Evolutionary conservation across 495 filamentous ascomycete species (phyloP).

Genomic region (Penicillium macrosclerotiorum): DNA sequence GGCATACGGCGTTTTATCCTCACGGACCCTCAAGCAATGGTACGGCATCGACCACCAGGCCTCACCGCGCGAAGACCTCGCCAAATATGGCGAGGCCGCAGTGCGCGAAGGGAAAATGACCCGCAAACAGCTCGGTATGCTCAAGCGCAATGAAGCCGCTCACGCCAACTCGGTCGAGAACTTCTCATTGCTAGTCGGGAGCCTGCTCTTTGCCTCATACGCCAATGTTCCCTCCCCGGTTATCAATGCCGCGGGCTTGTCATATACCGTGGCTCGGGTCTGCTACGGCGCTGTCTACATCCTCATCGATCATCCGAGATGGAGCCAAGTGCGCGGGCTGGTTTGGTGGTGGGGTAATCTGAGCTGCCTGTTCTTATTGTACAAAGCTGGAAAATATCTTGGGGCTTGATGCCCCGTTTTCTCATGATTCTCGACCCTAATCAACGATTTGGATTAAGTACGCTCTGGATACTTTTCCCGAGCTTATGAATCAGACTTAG

Average conservation of each 20-base stretch:
- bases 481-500: no score
- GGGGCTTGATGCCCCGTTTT: neutral
- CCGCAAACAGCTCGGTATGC: constrained; percentile 37
- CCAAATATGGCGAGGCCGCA: constrained; percentile 42
- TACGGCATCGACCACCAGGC: constrained; percentile 51
- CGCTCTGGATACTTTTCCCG: no score
- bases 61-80: constrained; percentile 44
- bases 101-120: constrained; percentile 50
- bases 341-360: constrained; percentile 32
- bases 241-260: constrained; percentile 24
- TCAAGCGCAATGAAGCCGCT: constrained; percentile 46
- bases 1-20: constrained; percentile 48
- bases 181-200: constrained; percentile 25
- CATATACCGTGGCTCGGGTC: constrained; percentile 26
- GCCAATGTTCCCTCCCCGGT: constrained; percentile 19
- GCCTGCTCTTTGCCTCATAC: constrained; percentile 16
- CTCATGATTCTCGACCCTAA: no score
- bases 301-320: constrained; percentile 13
- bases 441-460: no score
- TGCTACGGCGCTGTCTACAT: constrained; percentile 25
- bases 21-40: constrained; percentile 44
- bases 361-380: constrained; percentile 25
- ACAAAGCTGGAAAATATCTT: constrained; percentile 14
- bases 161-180: constrained; percentile 50
- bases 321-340: constrained; percentile 17